Evolutionary conservation across 2,329 filamentous ascomycete species (phyloP).

Genomic region (Colletotrichum melonis): DNA sequence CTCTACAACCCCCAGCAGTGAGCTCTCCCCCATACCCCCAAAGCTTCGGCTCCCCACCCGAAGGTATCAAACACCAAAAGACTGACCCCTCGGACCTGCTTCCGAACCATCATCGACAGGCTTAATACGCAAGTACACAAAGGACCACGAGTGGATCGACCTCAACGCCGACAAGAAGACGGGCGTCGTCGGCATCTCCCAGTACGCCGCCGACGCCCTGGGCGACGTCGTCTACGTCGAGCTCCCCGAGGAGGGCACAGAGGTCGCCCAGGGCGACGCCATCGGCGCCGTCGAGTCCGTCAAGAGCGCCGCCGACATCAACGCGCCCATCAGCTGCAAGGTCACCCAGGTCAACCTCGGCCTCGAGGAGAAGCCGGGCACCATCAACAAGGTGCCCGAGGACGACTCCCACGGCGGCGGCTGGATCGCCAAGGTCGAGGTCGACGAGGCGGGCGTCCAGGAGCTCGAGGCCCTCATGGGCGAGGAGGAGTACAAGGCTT

Average conservation of each 20-base stretch:
- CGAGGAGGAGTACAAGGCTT: conserved; percentile 79
- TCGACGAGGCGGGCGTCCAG: conserved; percentile 72
- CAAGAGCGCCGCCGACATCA: conserved; percentile 98
- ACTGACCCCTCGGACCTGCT: conserved; percentile 16
- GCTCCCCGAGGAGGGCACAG: conserved; percentile 78
- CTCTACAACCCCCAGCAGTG: conserved; percentile 54
- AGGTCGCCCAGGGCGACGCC: conserved; percentile 80
- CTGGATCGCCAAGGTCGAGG: conserved; percentile 91
- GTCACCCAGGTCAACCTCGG: conserved; percentile 78
- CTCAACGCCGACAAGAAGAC: conserved; percentile 84
- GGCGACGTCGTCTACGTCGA: conserved; percentile 98
- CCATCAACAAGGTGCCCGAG: conserved; percentile 92
- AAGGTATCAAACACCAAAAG: background rate
- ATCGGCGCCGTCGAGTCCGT: conserved; percentile 98
- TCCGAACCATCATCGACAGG: conserved; percentile 51
- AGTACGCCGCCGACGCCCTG: conserved; percentile 90
- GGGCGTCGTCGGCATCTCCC: conserved; percentile 85
- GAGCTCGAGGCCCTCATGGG: conserved; percentile 85
- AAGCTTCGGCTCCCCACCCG: conserved; percentile 7
- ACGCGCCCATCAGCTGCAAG: conserved; percentile 84
- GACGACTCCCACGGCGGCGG: conserved; percentile 78
- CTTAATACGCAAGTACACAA: conserved; percentile 86
- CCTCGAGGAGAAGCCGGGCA: conserved; percentile 86
- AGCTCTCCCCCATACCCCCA: conserved; percentile 12
- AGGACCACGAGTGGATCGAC: conserved; percentile 99